A percentile compares a stretch with the other conserved stretches of the same genome.
Conservation (phyloP, 2,329 filamentous ascomycete genomes). For the Claviceps paspali region DNA sequence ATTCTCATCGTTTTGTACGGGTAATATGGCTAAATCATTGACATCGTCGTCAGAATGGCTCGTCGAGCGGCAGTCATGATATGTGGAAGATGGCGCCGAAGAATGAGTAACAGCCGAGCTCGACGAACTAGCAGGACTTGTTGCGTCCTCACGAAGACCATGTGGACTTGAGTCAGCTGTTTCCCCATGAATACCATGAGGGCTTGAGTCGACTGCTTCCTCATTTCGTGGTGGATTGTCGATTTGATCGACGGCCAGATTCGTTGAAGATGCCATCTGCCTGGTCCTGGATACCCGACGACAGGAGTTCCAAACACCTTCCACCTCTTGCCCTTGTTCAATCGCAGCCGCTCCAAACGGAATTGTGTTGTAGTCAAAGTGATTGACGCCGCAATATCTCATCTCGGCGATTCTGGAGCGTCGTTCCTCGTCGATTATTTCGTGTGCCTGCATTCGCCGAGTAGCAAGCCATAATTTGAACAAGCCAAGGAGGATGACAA, state of each 20-base stretch:
- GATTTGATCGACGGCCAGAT: conserved; percentile 7
- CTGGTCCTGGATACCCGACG: conserved; percentile 24
- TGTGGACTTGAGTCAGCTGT: not conserved
- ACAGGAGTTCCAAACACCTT: conserved; percentile 66
- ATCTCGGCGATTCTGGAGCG: conserved; percentile 36
- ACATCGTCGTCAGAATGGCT: not conserved
- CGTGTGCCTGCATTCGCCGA: conserved; percentile 38
- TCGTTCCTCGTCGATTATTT: conserved; percentile 52
- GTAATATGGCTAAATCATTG: not conserved
- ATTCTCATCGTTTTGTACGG: not conserved
- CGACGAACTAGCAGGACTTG: not conserved
- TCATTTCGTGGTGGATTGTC: not conserved
- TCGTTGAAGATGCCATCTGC: conserved; percentile 12
- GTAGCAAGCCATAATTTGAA: conserved; percentile 51
- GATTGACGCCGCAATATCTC: conserved; percentile 35
- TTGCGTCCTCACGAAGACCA: not conserved
- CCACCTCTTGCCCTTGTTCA: conserved; percentile 67
- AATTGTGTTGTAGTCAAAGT: conserved; percentile 37
- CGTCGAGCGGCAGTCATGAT: not conserved
- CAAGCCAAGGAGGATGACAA: conserved; percentile 54
- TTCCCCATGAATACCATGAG: not conserved
- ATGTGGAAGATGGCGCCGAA: not conserved
- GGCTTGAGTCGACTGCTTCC: not conserved
- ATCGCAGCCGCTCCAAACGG: conserved; percentile 80
- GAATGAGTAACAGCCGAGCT: conserved; percentile 1